phyloP scores from a whole-genome alignment of 352 stramenopile genomes.

The Thraustochytrium sp. region DNA sequence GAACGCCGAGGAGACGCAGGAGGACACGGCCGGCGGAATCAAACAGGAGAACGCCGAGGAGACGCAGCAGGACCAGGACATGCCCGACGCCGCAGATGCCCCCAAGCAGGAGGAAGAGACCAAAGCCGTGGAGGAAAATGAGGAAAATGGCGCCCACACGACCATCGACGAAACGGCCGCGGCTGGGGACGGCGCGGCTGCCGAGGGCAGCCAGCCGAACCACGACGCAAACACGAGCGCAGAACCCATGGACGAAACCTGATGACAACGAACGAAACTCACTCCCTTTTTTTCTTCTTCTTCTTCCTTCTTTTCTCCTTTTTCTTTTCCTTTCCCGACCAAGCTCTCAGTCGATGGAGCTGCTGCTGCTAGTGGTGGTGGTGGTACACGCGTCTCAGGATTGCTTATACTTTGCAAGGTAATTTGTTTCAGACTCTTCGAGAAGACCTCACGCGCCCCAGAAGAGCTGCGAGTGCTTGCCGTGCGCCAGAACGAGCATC shows the following conservation, averaged over 20 bases:
- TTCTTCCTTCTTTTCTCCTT: no score
- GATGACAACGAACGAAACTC: no score
- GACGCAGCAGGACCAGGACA: not conserved
- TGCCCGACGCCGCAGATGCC: not conserved
- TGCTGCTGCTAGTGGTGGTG: no score
- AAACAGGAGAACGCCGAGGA: not conserved
- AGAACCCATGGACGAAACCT: no score
- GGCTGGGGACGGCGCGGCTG: not conserved
- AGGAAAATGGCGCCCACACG: not conserved
- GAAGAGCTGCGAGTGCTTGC: not conserved
- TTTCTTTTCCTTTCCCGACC: no score
- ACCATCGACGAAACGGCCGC: not conserved
- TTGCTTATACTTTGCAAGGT: not conserved
- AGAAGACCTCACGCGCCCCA: not conserved
- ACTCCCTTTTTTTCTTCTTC: no score
- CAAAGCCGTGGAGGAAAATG: not conserved
- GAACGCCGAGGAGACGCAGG: not conserved
- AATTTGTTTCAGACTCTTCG: not conserved
- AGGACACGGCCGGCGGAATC: not conserved
- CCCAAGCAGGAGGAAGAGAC: not conserved
- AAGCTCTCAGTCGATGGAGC: no score
- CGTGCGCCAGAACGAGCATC: conserved; percentile 12
- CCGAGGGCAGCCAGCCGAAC: not conserved
- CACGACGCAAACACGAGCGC: no score
- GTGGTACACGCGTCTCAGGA: not conserved